Base-by-base conservation (phyloP, 2,329 filamentous ascomycete genomes). In the Rutstroemia sydowiana region DNA sequence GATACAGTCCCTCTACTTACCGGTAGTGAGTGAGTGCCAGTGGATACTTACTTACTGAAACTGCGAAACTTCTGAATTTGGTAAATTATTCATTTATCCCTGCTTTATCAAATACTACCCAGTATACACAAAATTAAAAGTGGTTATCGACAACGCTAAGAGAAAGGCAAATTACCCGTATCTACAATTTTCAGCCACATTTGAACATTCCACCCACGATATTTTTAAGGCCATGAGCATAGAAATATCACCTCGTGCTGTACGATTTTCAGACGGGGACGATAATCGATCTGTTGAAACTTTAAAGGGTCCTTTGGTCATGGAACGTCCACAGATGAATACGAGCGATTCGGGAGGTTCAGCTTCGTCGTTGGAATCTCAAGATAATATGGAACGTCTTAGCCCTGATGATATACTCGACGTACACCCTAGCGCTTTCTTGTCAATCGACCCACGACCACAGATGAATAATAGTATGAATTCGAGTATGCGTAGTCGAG, bases 201-300 rank as follows among this genome's bases (percentile, higher is more conserved):
- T 41, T 21, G 20, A 32, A 14, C n/a, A n/a, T n/a, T n/a, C 21
- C n/a, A 39, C 10, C 13, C 6, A 4, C 37, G 16, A 6, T 42
- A 28, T 36, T 30, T 52, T 37, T 37, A 21, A 30, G 42, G 53
- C 45, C 44, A 66, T 66, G 63, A 64, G 55, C 53, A 45, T 71
- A 61, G 77, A 82, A 57, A 66, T 73, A 32, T 77, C 77, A 10
- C 75, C 78, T 46, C 74, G 78, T 60, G 71, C 73, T 56, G 76
- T 82, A 57, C 75, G 78, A 57, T 82, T 82, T 61, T 75, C 75
- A 42, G 71, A 73, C 54, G 66, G 68, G 63, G 76, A 75, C 53
- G 69, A 73, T 51, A 73, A 75, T 21, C 67, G 72, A 32, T 69
- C 68, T 21, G 53, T 66, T 45, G 75, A 78, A 23, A 73, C 70